Conservation (phyloP, 768 basidiomycete genomes). For the Rhodotorula babjevae region DNA sequence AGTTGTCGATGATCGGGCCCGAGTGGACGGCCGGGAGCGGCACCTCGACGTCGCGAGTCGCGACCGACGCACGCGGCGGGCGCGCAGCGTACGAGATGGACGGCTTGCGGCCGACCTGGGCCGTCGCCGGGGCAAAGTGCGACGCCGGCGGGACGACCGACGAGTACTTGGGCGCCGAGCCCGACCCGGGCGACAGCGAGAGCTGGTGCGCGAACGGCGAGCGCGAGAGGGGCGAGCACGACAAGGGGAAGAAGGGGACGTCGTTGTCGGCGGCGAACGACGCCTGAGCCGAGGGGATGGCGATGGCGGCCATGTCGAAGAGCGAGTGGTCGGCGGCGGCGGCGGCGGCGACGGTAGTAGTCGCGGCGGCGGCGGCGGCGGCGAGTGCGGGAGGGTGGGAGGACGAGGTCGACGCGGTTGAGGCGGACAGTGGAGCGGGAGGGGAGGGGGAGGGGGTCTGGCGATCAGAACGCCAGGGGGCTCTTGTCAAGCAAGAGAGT, state of each 20-base stretch:
- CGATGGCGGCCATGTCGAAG: conserved; percentile 33
- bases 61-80: conserved; percentile 10
- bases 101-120: neutral
- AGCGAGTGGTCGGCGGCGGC: neutral
- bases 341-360: neutral
- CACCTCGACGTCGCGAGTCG: neutral
- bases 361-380: neutral
- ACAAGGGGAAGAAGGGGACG: conserved; percentile 19
- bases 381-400: neutral
- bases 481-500: conserved; percentile 26
- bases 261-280: conserved; percentile 16
- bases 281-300: conserved; percentile 25
- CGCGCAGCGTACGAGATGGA: neutral
- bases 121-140: neutral
- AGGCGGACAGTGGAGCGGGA: neutral
- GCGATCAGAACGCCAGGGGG: conserved; percentile 7
- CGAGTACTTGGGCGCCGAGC: conserved; percentile 11
- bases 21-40: conserved; percentile 32
- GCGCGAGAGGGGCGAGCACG: conserved; percentile 36
- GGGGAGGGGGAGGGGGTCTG: neutral
- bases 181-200: conserved; percentile 21
- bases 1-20: conserved; percentile 36
- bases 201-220: conserved; percentile 31
- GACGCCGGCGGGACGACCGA: neutral
- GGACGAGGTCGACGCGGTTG: neutral